These are phyloP conservation scores for Pichia eremophila DNA, from an alignment of 805 yeast species.

Conservation along the genomic window DNA sequence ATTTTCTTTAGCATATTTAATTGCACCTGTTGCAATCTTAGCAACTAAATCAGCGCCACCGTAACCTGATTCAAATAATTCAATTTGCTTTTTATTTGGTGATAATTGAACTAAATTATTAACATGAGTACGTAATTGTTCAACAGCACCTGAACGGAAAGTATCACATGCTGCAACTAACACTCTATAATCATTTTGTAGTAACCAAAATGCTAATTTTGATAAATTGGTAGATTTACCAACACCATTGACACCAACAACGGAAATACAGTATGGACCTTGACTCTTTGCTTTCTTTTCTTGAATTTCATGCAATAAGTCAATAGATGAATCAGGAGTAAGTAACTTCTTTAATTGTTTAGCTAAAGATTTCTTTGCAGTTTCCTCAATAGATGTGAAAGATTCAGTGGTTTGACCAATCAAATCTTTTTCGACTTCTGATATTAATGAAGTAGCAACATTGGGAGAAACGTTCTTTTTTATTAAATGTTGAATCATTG, in stretches of 20 bases:
- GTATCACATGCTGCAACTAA: slow-evolving; percentile 96
- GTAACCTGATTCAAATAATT: slow-evolving; percentile 87
- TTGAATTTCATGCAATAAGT: slow-evolving; percentile 74
- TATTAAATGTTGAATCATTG: slow-evolving; percentile 67
- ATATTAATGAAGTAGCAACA: slow-evolving; percentile 65
- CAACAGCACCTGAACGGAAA: slow-evolving; percentile 97
- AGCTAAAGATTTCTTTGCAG: slow-evolving; percentile 56
- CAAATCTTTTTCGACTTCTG: slow-evolving; percentile 59
- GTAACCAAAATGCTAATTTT: slow-evolving; percentile 88
- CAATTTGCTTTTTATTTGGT: slow-evolving; percentile 39
- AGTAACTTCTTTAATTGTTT: slow-evolving; percentile 63
- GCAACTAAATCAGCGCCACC: slow-evolving; percentile 96
- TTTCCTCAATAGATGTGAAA: slow-evolving; percentile 65
- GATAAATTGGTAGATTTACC: slow-evolving; percentile 95
- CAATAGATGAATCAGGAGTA: slow-evolving; percentile 88
- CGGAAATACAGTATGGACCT: slow-evolving; percentile 87
- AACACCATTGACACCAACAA: slow-evolving; percentile 97
- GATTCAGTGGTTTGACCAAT: slow-evolving; percentile 63
- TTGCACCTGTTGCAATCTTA: slow-evolving; percentile 84
- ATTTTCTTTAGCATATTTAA: slow-evolving; percentile 62
- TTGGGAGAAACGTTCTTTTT: slow-evolving; percentile 87
- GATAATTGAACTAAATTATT: slow-evolving; percentile 67
- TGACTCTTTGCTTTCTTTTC: slow-evolving; percentile 27
- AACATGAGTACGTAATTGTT: slow-evolving; percentile 90
- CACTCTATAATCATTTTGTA: slow-evolving; percentile 81